These are phyloP conservation scores for Colletotrichum noveboracense DNA, from an alignment of 2,329 filamentous ascomycete genomes.

Conservation along the genomic window DNA sequence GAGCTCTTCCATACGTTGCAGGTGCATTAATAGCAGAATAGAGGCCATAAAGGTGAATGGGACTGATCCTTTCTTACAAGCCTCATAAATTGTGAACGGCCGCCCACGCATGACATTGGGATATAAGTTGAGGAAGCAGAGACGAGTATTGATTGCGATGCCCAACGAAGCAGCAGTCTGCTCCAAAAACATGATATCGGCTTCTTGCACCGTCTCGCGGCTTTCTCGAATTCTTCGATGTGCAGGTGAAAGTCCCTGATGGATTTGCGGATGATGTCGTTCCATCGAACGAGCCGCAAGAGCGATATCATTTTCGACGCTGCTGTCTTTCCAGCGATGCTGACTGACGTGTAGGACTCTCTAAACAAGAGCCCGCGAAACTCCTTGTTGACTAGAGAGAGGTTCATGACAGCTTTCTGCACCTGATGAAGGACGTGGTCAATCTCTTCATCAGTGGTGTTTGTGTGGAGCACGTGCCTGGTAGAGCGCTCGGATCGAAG, in stretches of 20 bases:
- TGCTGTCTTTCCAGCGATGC: neutral
- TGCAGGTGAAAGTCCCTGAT: neutral
- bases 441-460: neutral
- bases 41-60: no score
- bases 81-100: no score
- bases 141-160: no score
- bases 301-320: neutral
- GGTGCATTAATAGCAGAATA: no score
- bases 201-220: neutral
- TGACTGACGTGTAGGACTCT: neutral
- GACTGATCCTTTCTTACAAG: no score
- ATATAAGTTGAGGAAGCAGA: rapidly evolving
- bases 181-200: neutral
- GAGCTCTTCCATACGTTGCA: no score
- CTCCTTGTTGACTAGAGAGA: neutral
- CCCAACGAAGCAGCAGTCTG: no score
- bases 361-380: neutral
- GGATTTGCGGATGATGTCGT: neutral
- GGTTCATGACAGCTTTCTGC: neutral
- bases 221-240: neutral
- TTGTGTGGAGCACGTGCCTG: neutral
- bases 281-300: neutral
- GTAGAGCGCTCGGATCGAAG: neutral
- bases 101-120: no score
- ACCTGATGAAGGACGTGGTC: neutral